Percentiles rank a stretch among this genome's conserved stretches.
Conservation (phyloP, 2,329 filamentous ascomycete species). For the Trichoderma cornu-damae region DNA sequence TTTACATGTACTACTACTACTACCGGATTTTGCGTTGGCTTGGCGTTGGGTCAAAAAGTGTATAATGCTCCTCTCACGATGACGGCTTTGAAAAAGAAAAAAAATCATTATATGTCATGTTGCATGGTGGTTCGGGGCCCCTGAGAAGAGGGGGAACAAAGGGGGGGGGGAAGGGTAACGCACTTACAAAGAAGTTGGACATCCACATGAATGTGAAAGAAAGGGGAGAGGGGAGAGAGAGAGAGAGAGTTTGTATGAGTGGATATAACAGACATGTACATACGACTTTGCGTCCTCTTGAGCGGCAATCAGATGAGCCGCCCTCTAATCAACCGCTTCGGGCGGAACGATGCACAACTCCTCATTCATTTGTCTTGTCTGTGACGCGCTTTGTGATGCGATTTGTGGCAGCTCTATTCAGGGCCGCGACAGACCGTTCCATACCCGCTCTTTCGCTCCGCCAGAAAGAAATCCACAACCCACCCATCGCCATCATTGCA, state of each 20-base stretch:
- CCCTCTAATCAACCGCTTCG: conserved; percentile 16
- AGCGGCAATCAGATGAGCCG: conserved; percentile 12
- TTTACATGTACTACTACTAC: conserved; percentile 37
- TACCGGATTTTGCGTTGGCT: conserved; percentile 27
- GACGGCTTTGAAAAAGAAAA: conserved; percentile 23
- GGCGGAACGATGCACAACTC: conserved; percentile 12
- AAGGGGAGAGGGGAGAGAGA: not conserved
- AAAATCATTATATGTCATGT: conserved; percentile 5
- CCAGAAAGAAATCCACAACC: not conserved
- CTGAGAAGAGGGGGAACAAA: not conserved
- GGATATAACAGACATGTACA: conserved; percentile 21
- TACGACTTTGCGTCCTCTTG: conserved; percentile 15
- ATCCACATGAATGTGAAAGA: conserved; percentile 19
- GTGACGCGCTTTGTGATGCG: too few relatives aligned
- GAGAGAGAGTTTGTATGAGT: conserved; percentile 14
- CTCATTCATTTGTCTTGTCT: not conserved
- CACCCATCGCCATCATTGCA: not conserved
- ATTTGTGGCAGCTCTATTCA: not conserved
- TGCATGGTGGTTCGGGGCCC: conserved; percentile 26
- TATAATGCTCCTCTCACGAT: conserved; percentile 47
- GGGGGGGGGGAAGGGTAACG: not conserved
- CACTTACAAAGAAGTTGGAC: conserved; percentile 15
- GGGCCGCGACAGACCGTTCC: not conserved
- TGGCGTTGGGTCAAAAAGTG: conserved; percentile 35
- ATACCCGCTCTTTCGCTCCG: too few relatives aligned